Conservation (phyloP, 2,329 filamentous ascomycete species). For the Sclerotiophoma versabilis region DNA sequence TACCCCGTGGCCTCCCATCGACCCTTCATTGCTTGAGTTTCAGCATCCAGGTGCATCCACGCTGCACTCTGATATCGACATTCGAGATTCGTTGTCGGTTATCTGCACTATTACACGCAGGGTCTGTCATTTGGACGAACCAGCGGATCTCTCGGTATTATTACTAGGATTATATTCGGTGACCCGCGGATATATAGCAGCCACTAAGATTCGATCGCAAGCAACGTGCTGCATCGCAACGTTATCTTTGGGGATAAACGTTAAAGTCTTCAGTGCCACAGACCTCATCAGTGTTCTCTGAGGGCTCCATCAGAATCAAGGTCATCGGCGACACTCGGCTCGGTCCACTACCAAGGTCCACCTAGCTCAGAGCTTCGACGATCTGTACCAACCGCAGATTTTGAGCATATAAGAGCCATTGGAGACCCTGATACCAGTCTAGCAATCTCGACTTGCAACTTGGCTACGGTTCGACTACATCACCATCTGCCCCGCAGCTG, state of each 20-base stretch:
- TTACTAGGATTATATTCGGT: constrained; percentile 22
- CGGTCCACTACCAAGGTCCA: constrained; percentile 8
- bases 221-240: constrained; percentile 29
- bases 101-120: constrained; percentile 5
- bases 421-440: not conserved
- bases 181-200: constrained; percentile 15
- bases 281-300: constrained; percentile 1
- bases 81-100: not conserved
- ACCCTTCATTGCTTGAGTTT: not conserved
- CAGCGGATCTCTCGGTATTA: constrained; percentile 27
- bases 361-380: constrained; percentile 1
- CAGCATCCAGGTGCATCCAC: constrained; percentile 1
- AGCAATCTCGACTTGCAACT: not conserved
- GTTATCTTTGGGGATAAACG: constrained; percentile 13
- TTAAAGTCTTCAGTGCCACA: not conserved
- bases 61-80: constrained; percentile 8
- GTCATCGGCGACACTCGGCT: constrained; percentile 19
- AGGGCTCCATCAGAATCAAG: constrained; percentile 3
- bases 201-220: constrained; percentile 25
- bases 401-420: constrained; percentile 14
- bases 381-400: not conserved
- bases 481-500: constrained; percentile 1
- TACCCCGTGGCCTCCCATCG: constrained; percentile 2
- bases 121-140: not conserved
- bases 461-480: not conserved